Base-by-base conservation (phyloP, 306 rosid species). In the Alnus rubra region DNA sequence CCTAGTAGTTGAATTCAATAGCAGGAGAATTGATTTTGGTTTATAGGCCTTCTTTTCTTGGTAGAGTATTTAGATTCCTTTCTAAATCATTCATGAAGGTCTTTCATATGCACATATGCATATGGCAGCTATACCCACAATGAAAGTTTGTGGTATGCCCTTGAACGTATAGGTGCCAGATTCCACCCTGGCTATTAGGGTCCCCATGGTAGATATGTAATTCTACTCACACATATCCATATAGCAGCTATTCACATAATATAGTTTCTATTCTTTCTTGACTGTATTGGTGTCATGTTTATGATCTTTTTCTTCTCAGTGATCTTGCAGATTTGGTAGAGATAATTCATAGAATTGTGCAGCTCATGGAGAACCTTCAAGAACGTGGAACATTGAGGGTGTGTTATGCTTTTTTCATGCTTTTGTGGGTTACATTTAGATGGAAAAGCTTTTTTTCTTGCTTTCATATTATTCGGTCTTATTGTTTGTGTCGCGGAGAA, bases 301-400 rank as follows among this genome's bases (percentile, higher is more conserved):
- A 83, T 73, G 70, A 16, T 71, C 19, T 39, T 75, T 77, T 82
- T 80, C 42, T 77, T 85, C 49, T 74, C 97, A 94, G 97, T 85
- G 92, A 86, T 89, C 93, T 94, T 74, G 95, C 96, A 82, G 92
- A 94, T 88, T 83, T 91, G 87, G 78, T 91, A 19, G 93, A 94
- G 89, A 94, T 90, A 81, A 85, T 94, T 81, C 84, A 86, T 83
- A 88, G 91, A 84, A 88, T 90, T 76, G 79, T 87, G 62, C 84
- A 78, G 82, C 89, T 94, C 74, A 90, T 91, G 92, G 97, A 92
- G 84, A 84, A 77, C 60, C 97, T 94, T 77, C 98, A 94, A 84
- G 85, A 87, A 79, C 90, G 93, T 52, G 98, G 98, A 82, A 78
- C 92, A 69, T 85, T 94, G 73, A 91, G 98, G 92, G 98, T 94